Evolutionary conservation across 2,329 filamentous ascomycete genomes (phyloP), one percentile per base, ranked within the genome.

Genomic region (Apiospora sp.): DNA sequence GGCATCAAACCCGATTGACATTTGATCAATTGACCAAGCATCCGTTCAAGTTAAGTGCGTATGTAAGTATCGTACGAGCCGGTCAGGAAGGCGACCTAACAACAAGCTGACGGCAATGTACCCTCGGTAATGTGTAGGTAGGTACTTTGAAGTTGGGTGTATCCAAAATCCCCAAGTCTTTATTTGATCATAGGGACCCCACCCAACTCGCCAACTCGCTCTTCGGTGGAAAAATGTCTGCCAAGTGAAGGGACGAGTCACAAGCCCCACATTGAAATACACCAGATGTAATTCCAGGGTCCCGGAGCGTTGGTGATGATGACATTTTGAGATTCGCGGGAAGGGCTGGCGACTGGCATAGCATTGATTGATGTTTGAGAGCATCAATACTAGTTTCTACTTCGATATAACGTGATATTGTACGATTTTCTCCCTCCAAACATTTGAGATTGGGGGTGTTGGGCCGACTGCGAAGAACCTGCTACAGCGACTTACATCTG

Each of bases 201-300:
- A 61, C 54, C 34, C 8, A 22, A 10, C 54, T 61, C 34, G 54
- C 54, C 54, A 61, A 61, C 37, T 37, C 27, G 37, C 30, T 61
- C 30, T 34, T 58, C 51, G 30, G 19, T 34, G 27, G 34, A 41
- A 64, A 64, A 64, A n/a, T 41, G 34, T 14, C 54, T 8, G 54
- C 54, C 27, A 61, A 37, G 54, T 27, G 51, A 61, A 37, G 54
- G 19, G 58, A 41, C 58, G 58, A 64, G 58, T 41, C 58, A 41
- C 34, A 64, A 64, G 58, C 58, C 58, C 58, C 58, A 61, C 54
- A 10, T 61, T 19, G 54, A 37, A 61, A 61, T 54, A 61, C 54
- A 61, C 54, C 54, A 61, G 54, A 34, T 61, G 27, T 34, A 16
- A 37, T 22, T 22, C 34, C 30, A 64, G 58, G 58, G 58, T 64